Conservation (phyloP, 179 eudicot species). For the Actinidia chinensis region DNA sequence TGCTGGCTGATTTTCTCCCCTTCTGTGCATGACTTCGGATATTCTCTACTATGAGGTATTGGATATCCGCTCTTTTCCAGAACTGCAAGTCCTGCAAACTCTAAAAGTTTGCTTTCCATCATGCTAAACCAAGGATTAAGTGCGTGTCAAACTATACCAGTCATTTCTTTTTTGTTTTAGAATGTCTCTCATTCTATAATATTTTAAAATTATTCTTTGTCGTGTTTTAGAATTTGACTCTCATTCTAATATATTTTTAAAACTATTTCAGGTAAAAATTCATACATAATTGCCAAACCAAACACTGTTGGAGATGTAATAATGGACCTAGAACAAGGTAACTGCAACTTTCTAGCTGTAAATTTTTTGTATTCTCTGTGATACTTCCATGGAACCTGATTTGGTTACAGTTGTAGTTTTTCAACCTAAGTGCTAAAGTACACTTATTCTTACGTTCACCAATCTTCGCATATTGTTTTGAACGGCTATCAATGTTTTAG, state of each 20-base stretch:
- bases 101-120: conserved; percentile 83
- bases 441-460: neutral
- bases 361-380: neutral
- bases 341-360: neutral
- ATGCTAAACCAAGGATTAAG: conserved; percentile 88
- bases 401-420: neutral
- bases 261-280: conserved; percentile 55
- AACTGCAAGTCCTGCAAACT: conserved; percentile 82
- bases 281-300: conserved; percentile 86
- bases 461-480: neutral
- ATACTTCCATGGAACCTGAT: neutral
- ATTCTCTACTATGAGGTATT: conserved; percentile 89
- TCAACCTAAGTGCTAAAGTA: neutral
- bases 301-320: conserved; percentile 93
- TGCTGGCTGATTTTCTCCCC: conserved; percentile 7
- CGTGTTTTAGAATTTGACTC: too few relatives aligned
- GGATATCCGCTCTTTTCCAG: conserved; percentile 93
- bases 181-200: neutral
- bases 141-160: conserved; percentile 19
- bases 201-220: too few relatives aligned
- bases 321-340: conserved; percentile 87
- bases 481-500: too few relatives aligned
- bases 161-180: conserved; percentile 7
- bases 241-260: too few relatives aligned
- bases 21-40: conserved; percentile 64